phyloP scores from a whole-genome alignment of 2,329 filamentous ascomycete genomes.

The Ploettnerulaceae sp. region DNA sequence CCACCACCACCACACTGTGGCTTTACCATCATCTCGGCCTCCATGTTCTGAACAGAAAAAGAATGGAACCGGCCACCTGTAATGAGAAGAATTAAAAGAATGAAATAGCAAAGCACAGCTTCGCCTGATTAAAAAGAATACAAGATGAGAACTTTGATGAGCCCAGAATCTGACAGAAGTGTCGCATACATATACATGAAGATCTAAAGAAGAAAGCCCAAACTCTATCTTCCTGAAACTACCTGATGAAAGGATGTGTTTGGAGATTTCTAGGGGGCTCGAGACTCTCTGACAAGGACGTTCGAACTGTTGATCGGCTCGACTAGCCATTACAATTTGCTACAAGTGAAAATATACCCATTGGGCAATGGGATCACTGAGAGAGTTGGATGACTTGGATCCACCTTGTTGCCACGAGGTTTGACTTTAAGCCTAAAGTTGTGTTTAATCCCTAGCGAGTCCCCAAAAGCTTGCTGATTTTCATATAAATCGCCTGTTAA shows the following conservation, averaged over 20 bases:
- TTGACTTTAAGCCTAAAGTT: conserved; percentile 1
- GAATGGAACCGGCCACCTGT: neutral
- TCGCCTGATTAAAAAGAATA: conserved; percentile 1
- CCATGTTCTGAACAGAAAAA: neutral
- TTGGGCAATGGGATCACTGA: neutral
- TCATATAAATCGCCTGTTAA: neutral
- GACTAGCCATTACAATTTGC: neutral
- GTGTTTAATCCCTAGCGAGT: neutral
- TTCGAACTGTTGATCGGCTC: neutral
- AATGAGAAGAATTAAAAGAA: neutral
- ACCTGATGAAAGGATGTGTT: neutral
- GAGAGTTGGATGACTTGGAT: neutral
- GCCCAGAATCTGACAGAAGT: neutral
- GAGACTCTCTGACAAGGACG: neutral
- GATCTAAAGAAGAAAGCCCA: conserved; percentile 1
- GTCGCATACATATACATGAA: conserved; percentile 2
- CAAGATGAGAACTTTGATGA: neutral
- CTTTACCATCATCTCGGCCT: conserved; percentile 1
- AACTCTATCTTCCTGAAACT: conserved; percentile 4
- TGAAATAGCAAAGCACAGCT: conserved; percentile 5
- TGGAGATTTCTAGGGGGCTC: conserved; percentile 1
- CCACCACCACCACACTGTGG: conserved; percentile 18
- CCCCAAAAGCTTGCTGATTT: neutral
- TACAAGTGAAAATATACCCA: conserved; percentile 2
- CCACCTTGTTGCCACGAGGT: neutral